Percentiles rank a stretch among this genome's conserved stretches.
These are phyloP conservation scores for Tetrahymena thermophila DNA, from an alignment of 73 alveolate genomes.

Conservation along the genomic window DNA sequence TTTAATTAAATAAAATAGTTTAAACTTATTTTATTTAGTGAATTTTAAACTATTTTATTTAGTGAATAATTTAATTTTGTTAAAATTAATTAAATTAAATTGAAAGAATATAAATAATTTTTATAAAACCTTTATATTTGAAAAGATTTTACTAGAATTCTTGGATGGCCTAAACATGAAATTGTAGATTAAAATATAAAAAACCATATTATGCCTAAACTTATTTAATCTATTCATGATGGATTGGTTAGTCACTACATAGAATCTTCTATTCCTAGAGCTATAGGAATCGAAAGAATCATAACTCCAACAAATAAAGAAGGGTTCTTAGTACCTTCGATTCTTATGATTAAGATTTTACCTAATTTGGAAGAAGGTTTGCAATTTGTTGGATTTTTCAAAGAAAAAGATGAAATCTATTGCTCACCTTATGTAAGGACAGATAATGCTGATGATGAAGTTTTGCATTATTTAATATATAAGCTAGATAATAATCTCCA, in stretches of 20 bases:
- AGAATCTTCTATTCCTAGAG: neutral
- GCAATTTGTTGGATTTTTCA: conserved; percentile 1
- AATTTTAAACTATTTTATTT: too few relatives aligned
- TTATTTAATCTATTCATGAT: neutral
- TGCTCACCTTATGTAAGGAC: neutral
- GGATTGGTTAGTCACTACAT: neutral
- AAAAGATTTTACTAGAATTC: neutral
- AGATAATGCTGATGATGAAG: neutral
- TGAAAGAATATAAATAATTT: too few relatives aligned
- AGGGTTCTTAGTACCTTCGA: neutral
- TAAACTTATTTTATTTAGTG: too few relatives aligned
- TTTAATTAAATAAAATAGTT: too few relatives aligned
- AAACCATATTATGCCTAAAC: neutral
- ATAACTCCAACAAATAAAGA: neutral
- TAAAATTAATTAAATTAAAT: too few relatives aligned
- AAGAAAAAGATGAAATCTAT: neutral
- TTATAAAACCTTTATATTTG: too few relatives aligned
- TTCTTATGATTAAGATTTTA: neutral
- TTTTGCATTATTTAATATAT: neutral
- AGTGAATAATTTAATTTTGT: too few relatives aligned
- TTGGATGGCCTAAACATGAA: conserved; percentile 2
- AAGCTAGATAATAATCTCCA: neutral
- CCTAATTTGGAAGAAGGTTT: conserved; percentile 6
- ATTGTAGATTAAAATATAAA: neutral
- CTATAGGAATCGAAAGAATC: neutral